Percentiles rank a stretch among this genome's conserved stretches.
Conservation (phyloP, 2,329 filamentous ascomycete species). For the Alternaria solani region DNA sequence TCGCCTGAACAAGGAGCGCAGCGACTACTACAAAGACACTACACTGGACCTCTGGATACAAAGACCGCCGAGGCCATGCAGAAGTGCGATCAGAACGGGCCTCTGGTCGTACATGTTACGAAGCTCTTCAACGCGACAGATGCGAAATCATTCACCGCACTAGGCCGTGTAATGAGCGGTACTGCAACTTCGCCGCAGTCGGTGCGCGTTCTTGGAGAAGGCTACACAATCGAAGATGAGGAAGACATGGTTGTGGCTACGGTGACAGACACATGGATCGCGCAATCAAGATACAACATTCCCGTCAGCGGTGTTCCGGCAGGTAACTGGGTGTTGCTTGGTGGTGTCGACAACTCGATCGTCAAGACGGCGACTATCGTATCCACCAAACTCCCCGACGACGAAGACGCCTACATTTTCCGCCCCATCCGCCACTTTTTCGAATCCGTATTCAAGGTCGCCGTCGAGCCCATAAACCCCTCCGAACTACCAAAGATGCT, state of each 20-base stretch:
- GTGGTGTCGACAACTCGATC: slow-evolving; percentile 95
- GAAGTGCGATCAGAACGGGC: slow-evolving; percentile 85
- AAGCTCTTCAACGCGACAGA: slow-evolving; percentile 92
- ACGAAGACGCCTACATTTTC: slow-evolving; percentile 96
- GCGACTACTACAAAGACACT: slow-evolving; percentile 82
- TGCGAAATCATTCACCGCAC: slow-evolving; percentile 88
- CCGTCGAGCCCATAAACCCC: slow-evolving; percentile 96
- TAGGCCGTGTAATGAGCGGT: slow-evolving; percentile 92
- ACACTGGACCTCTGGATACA: slow-evolving; percentile 87
- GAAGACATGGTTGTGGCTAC: slow-evolving; percentile 94
- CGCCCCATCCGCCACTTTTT: slow-evolving; percentile 92
- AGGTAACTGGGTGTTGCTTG: slow-evolving; percentile 90
- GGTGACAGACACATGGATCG: slow-evolving; percentile 86
- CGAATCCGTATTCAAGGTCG: slow-evolving; percentile 96
- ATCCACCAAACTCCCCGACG: slow-evolving; percentile 77
- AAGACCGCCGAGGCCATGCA: slow-evolving; percentile 82
- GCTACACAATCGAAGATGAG: slow-evolving; percentile 95
- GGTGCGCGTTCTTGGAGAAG: slow-evolving; percentile 91
- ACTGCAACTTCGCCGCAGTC: slow-evolving; percentile 82
- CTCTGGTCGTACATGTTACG: slow-evolving; percentile 88
- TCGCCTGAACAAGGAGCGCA: slow-evolving; percentile 82
- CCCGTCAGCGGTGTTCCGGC: slow-evolving; percentile 88
- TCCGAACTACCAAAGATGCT: slow-evolving; percentile 99
- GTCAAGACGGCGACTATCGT: slow-evolving; percentile 96
- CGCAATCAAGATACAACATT: slow-evolving; percentile 91